These are phyloP conservation scores for Penicillium oxalicum DNA, from an alignment of 2,329 filamentous ascomycete species.

Conservation along the genomic window DNA sequence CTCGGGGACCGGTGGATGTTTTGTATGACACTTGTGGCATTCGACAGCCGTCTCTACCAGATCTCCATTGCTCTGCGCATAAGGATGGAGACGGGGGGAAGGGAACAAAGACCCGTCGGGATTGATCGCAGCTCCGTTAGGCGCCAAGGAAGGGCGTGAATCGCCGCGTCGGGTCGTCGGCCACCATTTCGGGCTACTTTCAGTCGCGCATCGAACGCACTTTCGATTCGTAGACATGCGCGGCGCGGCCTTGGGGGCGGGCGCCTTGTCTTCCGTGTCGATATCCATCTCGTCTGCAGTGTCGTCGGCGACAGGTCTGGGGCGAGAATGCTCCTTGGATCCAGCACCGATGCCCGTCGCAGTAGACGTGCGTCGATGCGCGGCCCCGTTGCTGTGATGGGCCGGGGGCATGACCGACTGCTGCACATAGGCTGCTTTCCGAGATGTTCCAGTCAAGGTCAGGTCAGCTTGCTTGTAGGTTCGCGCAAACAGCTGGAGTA, in stretches of 20 bases:
- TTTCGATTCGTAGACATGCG: conserved; percentile 23
- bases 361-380: conserved; percentile 53
- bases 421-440: conserved; percentile 71
- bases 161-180: conserved; percentile 50
- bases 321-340: conserved; percentile 23
- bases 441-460: conserved; percentile 80
- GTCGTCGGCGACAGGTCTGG: conserved; percentile 16
- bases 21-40: conserved; percentile 66
- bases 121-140: conserved; percentile 29
- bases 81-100: conserved; percentile 18
- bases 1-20: conserved; percentile 35
- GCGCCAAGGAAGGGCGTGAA: conserved; percentile 32
- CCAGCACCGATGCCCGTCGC: conserved; percentile 35
- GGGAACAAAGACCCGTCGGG: conserved; percentile 24
- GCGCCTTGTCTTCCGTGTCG: conserved; percentile 24
- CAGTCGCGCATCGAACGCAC: conserved; percentile 38
- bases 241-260: conserved; percentile 15
- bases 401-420: conserved; percentile 33
- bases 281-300: conserved; percentile 27
- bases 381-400: conserved; percentile 24
- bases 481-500: conserved; percentile 77
- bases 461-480: conserved; percentile 94
- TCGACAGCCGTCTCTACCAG: conserved; percentile 48
- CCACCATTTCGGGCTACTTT: conserved; percentile 55
- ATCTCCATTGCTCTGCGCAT: conserved; percentile 26